Conservation (phyloP, 1,139 yeast genomes). For the Dujonia santamariae region DNA sequence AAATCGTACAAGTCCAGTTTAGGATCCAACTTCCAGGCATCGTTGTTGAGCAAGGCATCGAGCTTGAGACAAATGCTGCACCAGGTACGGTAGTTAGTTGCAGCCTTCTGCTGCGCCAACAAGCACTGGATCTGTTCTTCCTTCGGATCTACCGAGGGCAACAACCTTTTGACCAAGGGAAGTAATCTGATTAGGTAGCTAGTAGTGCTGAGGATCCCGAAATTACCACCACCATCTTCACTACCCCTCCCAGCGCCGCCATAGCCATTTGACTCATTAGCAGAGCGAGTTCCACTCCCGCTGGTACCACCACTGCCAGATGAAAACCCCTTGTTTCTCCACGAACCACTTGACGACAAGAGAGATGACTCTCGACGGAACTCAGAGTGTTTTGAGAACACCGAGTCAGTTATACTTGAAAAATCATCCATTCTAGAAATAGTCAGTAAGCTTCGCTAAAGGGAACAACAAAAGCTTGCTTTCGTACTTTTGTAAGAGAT, state of each 20-base stretch:
- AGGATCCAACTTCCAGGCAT: slow-evolving; percentile 66
- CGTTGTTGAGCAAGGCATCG: slow-evolving; percentile 62
- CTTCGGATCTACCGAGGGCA: slow-evolving; percentile 28
- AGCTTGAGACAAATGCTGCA: slow-evolving; percentile 55
- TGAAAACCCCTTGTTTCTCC: neutral
- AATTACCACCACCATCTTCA: neutral
- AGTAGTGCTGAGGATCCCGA: neutral
- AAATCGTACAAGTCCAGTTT: slow-evolving; percentile 72
- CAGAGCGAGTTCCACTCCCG: neutral
- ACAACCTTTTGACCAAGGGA: slow-evolving; percentile 26
- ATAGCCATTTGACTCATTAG: neutral
- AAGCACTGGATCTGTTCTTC: slow-evolving; percentile 26
- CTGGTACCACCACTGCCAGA: slow-evolving; percentile 1
- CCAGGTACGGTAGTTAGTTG: slow-evolving; percentile 73
- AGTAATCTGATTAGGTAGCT: slow-evolving; percentile 10
- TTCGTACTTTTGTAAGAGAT: too few species aligned
- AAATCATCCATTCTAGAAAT: too few species aligned
- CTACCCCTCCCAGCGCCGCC: neutral
- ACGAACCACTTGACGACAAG: too few species aligned
- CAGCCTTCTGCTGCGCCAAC: slow-evolving; percentile 50
- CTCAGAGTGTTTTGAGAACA: slow-evolving; percentile 8
- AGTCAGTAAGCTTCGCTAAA: too few species aligned
- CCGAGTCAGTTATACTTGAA: slow-evolving; percentile 8
- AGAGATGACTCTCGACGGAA: slow-evolving; percentile 1
- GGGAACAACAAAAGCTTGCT: too few species aligned